phyloP scores from a whole-genome alignment of 108 stramenopile genomes.

The Parietichytrium sp. region DNA sequence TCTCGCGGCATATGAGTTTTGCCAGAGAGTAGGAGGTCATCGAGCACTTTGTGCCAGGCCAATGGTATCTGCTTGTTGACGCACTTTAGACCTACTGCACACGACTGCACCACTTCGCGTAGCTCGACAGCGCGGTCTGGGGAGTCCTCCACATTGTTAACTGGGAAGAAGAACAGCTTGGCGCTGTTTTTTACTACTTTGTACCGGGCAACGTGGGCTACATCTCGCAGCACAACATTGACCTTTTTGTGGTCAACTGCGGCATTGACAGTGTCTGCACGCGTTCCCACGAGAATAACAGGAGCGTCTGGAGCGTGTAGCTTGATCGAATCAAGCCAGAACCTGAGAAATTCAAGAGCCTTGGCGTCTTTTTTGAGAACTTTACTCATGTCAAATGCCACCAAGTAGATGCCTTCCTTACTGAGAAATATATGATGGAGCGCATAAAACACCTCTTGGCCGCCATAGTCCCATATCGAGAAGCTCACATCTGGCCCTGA shows the following conservation, averaged over 20 bases:
- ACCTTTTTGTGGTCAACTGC: too few species aligned
- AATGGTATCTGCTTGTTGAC: not conserved
- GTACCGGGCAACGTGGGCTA: too few species aligned
- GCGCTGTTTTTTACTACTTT: too few species aligned
- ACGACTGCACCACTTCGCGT: not conserved
- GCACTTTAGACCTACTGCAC: not conserved
- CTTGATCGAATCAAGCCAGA: not conserved
- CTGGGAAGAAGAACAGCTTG: not conserved
- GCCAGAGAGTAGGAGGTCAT: not conserved
- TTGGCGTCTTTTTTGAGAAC: too few species aligned
- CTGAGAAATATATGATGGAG: not conserved
- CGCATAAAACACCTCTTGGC: conserved; percentile 21
- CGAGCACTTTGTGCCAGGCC: not conserved
- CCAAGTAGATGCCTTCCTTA: not conserved
- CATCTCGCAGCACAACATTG: too few species aligned
- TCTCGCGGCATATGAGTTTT: not conserved
- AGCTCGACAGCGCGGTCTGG: not conserved
- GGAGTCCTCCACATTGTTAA: not conserved
- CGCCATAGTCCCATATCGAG: conserved; percentile 19
- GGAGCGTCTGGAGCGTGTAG: not conserved
- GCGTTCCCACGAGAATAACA: not conserved
- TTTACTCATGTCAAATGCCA: conserved; percentile 15
- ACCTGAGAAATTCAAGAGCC: not conserved
- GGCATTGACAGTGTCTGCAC: too few species aligned
- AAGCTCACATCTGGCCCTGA: not conserved